Conservation (phyloP, 805 yeast genomes). For the Metschnikowia cubensis region DNA sequence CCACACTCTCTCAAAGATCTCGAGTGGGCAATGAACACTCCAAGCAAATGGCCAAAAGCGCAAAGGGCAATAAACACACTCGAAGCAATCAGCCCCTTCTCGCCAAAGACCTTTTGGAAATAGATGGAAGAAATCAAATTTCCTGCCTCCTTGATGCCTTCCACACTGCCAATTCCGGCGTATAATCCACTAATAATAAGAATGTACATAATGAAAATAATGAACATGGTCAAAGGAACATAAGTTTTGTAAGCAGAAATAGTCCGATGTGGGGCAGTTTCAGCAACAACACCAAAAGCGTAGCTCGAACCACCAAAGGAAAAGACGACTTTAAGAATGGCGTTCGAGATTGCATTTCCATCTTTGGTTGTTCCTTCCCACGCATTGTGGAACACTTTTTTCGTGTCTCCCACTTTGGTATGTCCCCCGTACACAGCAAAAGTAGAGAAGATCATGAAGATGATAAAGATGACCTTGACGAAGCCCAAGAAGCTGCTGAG, state of each 20-base stretch:
- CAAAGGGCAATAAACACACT: slow-evolving; percentile 28
- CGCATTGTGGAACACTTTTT: slow-evolving; percentile 32
- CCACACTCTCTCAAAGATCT: slow-evolving; percentile 32
- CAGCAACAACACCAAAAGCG: slow-evolving; percentile 36
- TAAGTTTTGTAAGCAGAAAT: slow-evolving; percentile 24
- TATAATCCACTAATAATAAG: slow-evolving; percentile 32
- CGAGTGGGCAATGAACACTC: slow-evolving; percentile 28
- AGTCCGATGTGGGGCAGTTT: slow-evolving; percentile 24
- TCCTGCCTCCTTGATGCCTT: slow-evolving; percentile 27
- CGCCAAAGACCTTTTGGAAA: slow-evolving; percentile 30
- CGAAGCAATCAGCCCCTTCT: slow-evolving; percentile 21
- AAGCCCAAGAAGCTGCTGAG: slow-evolving; percentile 32
- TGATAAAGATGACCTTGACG: slow-evolving; percentile 29
- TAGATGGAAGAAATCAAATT: slow-evolving; percentile 27
- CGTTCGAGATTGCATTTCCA: slow-evolving; percentile 40
- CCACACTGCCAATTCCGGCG: slow-evolving; percentile 24
- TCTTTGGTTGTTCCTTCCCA: slow-evolving; percentile 40
- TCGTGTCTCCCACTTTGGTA: slow-evolving; percentile 30
- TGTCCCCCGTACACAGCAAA: slow-evolving; percentile 36
- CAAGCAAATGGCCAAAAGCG: slow-evolving; percentile 29
- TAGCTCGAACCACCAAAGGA: slow-evolving; percentile 41
- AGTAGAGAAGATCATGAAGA: slow-evolving; percentile 33
- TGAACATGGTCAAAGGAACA: slow-evolving; percentile 30
- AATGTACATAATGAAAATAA: slow-evolving; percentile 30
- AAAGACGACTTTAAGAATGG: slow-evolving; percentile 43